phyloP scores from a whole-genome alignment of 1,284 basidiomycete genomes.

The Cutaneotrichosporon sp. region DNA sequence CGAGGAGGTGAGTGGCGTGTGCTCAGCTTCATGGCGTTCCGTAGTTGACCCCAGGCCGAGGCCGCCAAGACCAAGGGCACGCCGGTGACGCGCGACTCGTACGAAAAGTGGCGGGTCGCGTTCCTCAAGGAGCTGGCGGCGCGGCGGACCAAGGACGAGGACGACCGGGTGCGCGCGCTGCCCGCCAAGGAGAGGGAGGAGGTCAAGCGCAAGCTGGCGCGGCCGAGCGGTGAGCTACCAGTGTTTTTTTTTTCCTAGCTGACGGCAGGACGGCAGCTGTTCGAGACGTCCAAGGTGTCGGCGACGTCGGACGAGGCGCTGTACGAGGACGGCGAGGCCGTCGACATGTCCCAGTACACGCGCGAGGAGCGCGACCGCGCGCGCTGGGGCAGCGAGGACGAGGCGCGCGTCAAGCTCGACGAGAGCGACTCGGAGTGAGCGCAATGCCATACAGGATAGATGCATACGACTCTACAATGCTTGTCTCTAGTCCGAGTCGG shows the following conservation, averaged over 20 bases:
- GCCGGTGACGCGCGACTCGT: slow-evolving; percentile 78
- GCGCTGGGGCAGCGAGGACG: slow-evolving; percentile 65
- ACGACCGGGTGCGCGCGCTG: slow-evolving; percentile 74
- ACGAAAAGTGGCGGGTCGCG: slow-evolving; percentile 74
- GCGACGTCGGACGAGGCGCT: slow-evolving; percentile 69
- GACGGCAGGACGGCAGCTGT: slow-evolving; percentile 77
- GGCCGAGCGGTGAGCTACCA: slow-evolving; percentile 71
- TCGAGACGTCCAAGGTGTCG: slow-evolving; percentile 74
- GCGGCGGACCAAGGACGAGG: slow-evolving; percentile 70
- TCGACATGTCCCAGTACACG: slow-evolving; percentile 85
- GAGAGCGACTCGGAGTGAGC: slow-evolving; percentile 25
- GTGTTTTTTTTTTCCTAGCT: too few relatives aligned
- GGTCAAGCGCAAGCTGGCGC: slow-evolving; percentile 64
- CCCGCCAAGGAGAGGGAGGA: slow-evolving; percentile 88
- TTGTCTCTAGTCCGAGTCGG: slow-evolving; percentile 9
- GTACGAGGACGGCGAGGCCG: slow-evolving; percentile 77
- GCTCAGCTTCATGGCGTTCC: neutral
- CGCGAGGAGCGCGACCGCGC: slow-evolving; percentile 63
- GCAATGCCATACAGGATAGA: slow-evolving; percentile 10
- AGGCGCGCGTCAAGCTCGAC: slow-evolving; percentile 31
- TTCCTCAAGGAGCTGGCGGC: slow-evolving; percentile 70
- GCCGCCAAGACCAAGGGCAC: slow-evolving; percentile 87
- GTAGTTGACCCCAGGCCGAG: slow-evolving; percentile 65
- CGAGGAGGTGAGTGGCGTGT: slow-evolving; percentile 64
- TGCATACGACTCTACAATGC: slow-evolving; percentile 4